Evolutionary conservation across 176 grass and related monocot genomes (phyloP).

Genomic region (Guadua angustifolia): DNA sequence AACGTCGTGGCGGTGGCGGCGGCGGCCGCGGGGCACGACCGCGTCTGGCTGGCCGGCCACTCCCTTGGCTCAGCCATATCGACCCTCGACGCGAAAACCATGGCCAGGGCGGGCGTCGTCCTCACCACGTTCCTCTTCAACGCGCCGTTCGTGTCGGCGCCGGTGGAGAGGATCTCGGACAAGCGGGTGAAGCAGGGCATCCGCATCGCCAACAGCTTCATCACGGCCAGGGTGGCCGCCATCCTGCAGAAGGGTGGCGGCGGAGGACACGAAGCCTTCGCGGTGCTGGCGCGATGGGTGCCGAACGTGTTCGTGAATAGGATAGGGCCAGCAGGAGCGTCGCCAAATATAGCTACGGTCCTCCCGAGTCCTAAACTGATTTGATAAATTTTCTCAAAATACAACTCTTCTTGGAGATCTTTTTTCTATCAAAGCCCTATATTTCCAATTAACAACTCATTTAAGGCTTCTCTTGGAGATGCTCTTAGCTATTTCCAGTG

Average conservation of each 20-base stretch:
- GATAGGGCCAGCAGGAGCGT: too few species aligned
- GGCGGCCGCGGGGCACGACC: background rate
- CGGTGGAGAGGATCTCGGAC: conserved; percentile 67
- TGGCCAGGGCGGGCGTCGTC: conserved; percentile 49
- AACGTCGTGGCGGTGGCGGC: conserved; percentile 29
- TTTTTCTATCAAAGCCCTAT: too few species aligned
- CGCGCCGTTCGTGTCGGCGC: conserved; percentile 60
- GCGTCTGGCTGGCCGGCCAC: conserved; percentile 71
- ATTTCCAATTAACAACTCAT: too few species aligned
- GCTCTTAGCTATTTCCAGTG: too few species aligned
- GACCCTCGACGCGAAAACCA: conserved; percentile 57
- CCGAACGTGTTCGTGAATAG: conserved; percentile 80
- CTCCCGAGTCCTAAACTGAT: too few species aligned
- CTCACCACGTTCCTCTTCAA: conserved; percentile 84
- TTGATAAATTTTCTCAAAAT: too few species aligned
- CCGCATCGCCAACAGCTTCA: conserved; percentile 62
- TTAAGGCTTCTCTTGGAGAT: too few species aligned
- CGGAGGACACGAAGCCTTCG: conserved; percentile 43
- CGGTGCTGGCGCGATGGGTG: conserved; percentile 59
- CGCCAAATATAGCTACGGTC: too few species aligned
- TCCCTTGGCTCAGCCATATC: conserved; percentile 70
- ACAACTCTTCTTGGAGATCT: too few species aligned
- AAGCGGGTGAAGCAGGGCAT: conserved; percentile 56
- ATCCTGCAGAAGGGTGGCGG: conserved; percentile 35
- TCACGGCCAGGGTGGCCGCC: conserved; percentile 56